A percentile compares a stretch with the other conserved stretches of the same genome.
Conservation (phyloP, 2,329 filamentous ascomycete genomes). For the Fusarium sp. region DNA sequence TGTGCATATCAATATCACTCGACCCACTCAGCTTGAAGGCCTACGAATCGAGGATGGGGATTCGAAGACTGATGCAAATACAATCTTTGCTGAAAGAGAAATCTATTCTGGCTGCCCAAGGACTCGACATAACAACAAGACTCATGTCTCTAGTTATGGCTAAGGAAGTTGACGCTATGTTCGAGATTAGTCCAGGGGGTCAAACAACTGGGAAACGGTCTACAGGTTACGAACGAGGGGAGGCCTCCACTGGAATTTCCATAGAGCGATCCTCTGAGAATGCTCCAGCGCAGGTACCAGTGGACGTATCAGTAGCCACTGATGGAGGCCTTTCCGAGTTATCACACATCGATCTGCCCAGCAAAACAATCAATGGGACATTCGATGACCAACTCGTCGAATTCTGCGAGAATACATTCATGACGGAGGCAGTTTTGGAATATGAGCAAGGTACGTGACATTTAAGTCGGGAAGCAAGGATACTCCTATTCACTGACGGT, state of each 20-base stretch:
- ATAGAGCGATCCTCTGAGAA: not conserved
- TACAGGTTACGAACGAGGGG: not conserved
- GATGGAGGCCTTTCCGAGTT: not conserved
- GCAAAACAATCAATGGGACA: not conserved
- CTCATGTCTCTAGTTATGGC: slow-evolving; percentile 39
- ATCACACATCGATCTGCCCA: not conserved
- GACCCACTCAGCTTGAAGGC: slow-evolving; percentile 37
- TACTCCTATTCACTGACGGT: not conserved
- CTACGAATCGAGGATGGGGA: slow-evolving; percentile 33
- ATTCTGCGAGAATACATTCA: slow-evolving; percentile 10
- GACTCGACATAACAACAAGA: slow-evolving; percentile 33
- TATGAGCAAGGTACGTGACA: not conserved
- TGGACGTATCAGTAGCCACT: not conserved
- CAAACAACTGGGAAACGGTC: not conserved
- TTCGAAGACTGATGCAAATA: slow-evolving; percentile 41
- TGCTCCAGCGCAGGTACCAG: not conserved
- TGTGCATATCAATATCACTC: slow-evolving; percentile 38
- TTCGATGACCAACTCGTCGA: not conserved
- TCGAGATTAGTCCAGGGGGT: slow-evolving; percentile 16
- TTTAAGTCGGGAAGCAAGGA: not conserved
- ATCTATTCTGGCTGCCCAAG: slow-evolving; percentile 40
- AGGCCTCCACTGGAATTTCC: not conserved
- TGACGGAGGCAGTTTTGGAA: slow-evolving; percentile 1
- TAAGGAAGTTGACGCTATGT: slow-evolving; percentile 36
- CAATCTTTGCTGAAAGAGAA: slow-evolving; percentile 31